A percentile compares a stretch with the other conserved stretches of the same genome.
Conservation (phyloP, 805 yeast species). For the Sungouiella blattae region DNA sequence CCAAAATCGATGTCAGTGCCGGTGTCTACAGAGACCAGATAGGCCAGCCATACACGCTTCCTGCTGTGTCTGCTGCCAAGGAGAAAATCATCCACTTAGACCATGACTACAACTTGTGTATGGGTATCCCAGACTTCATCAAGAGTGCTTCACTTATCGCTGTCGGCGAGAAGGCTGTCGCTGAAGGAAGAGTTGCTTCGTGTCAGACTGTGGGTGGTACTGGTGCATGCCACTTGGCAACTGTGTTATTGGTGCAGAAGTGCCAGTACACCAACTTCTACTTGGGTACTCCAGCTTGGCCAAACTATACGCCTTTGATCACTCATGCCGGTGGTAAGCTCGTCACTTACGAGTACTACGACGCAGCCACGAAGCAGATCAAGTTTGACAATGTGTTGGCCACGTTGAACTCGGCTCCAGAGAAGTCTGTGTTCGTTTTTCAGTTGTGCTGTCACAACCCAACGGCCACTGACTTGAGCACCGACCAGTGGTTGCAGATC, state of each 20-base stretch:
- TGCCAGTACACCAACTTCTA: background rate
- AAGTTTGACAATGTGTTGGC: background rate
- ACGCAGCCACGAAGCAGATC: background rate
- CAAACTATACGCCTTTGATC: background rate
- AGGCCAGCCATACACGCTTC: background rate
- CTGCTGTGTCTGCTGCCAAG: background rate
- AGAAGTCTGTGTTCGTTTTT: slow-evolving; percentile 1
- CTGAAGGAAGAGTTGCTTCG: background rate
- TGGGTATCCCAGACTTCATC: slow-evolving; percentile 1
- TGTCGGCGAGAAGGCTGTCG: background rate
- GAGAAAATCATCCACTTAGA: background rate
- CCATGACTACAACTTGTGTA: slow-evolving; percentile 4
- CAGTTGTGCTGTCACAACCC: slow-evolving; percentile 1
- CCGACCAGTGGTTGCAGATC: background rate
- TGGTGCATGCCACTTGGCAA: slow-evolving; percentile 2
- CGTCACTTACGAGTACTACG: slow-evolving; percentile 1
- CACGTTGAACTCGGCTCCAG: background rate
- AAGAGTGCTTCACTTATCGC: background rate
- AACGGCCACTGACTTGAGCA: background rate
- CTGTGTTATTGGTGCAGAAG: background rate
- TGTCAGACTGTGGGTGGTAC: slow-evolving; percentile 1
- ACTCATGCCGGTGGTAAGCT: background rate
- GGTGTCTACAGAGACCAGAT: background rate
- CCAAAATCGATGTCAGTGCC: slow-evolving; percentile 1
- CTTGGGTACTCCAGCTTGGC: slow-evolving; percentile 1